Percentiles rank a stretch among this genome's conserved stretches.
phyloP scores from a whole-genome alignment of 805 yeast species.

The Candida jianshihensis region DNA sequence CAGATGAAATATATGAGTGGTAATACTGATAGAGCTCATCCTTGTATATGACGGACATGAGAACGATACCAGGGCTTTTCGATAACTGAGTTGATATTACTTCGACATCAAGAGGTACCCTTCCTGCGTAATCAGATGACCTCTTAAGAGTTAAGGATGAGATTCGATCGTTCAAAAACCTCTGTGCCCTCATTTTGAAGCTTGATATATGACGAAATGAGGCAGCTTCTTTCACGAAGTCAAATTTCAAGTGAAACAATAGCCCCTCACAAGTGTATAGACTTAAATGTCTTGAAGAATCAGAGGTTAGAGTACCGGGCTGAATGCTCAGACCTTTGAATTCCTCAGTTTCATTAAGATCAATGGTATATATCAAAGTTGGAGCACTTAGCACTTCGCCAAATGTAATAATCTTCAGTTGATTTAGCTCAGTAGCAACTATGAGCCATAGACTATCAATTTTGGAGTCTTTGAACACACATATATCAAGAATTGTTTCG shows the following conservation, averaged over 20 bases:
- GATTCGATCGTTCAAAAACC: too few relatives aligned
- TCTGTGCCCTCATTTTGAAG: background rate
- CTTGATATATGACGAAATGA: background rate
- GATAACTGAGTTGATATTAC: too few relatives aligned
- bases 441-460: conserved; percentile 11
- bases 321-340: conserved; percentile 3
- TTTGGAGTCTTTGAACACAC: conserved; percentile 6
- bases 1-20: conserved; percentile 7
- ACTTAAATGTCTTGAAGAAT: conserved; percentile 7
- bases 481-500: conserved; percentile 13
- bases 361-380: conserved; percentile 8
- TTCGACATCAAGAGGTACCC: too few relatives aligned
- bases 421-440: conserved; percentile 10
- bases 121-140: too few relatives aligned
- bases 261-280: conserved; percentile 15
- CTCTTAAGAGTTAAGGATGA: too few relatives aligned
- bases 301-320: conserved; percentile 11
- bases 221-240: background rate
- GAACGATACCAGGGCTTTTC: too few relatives aligned
- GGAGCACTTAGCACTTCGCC: conserved; percentile 3
- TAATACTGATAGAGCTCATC: conserved; percentile 14
- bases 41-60: conserved; percentile 11
- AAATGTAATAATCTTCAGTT: conserved; percentile 13
- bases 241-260: conserved; percentile 6
- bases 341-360: conserved; percentile 6